Base-by-base conservation (phyloP, 2,329 filamentous ascomycete species). In the Exophiala viscosa region DNA sequence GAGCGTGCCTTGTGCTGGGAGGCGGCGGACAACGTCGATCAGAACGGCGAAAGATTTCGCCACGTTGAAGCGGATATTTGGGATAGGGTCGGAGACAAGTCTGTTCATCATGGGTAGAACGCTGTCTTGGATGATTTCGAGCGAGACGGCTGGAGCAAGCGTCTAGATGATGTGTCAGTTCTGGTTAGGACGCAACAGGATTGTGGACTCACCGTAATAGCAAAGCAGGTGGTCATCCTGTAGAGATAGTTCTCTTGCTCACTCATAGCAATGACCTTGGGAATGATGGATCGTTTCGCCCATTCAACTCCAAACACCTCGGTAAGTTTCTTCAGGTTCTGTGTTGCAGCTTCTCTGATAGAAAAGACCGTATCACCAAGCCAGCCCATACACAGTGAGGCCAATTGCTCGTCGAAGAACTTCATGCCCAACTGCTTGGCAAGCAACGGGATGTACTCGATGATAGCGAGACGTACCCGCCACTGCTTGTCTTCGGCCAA, bases 151-250 rank as follows among this genome's bases (percentile, higher is more conserved):
- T 31, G 88, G 88, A 28, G 93, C 88, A 58, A 99, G 84, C 18
- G 92, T 99, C 93, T 99, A 62, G 44, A 45, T 7, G 20, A 35
- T 42, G 3, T 15, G 15, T 60, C 58, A 61, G 73, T 64, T 69
- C 60, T 46, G 51, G 57, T 23, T 23, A 43, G 5, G 23, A 33
- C 17, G 13, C n/a, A n/a, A 31, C 10, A n/a, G 14, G 9, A 2
- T 8, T 44, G 23, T 43, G 2, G 31, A 81, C 88, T 78, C 81
- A 99, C 93, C 64, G 90, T 92, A 62, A 99, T 95, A 58, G 93
- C 93, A 71, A 99, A 99, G 76, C 92, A 97, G n/a, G 93, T 99
- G 8, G 93, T 99, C 93, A 99, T 99, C 70, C 93, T 84, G 81
- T 99, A 99, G 48, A 99, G 86, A 71, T 99, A 99, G 76, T 99